Evolutionary conservation across 23 red algal genomes (phyloP), one percentile per base, ranked within the genome.

Genomic region (Agarophyton chilense): DNA sequence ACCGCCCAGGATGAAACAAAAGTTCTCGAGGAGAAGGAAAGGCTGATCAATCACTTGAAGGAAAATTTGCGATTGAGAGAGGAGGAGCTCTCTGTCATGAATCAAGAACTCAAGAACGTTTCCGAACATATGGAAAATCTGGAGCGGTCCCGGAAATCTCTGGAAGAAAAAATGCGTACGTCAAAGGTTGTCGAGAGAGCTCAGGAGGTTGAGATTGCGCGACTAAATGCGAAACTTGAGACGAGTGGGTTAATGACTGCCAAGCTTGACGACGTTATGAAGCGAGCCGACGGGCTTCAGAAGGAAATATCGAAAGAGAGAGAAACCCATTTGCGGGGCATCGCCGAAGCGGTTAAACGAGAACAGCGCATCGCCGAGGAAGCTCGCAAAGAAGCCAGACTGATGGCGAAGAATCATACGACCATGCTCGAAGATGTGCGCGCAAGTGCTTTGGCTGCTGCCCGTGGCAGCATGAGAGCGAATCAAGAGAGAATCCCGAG

Each of bases 181-280:
- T 49, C 49, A 4, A 72, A 62, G 39, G 85, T 89, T 40, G 71
- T 89, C 24, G 67, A 67, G 40, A 77, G 54, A 57, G 85, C 85
- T n/a, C 85, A 89, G 41, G 85, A 89, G 68, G 72, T 89, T 41
- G 85, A 89, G 26, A 63, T 89, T 28, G 85, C 85, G 16, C 50
- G 73, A 51, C 40, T 89, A 44, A 77, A 65, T 29, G 85, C 85
- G 10, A 89, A 89, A 57, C 52, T 89, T 12, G 85, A 89, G 39
- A 53, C 85, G 10, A 77, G 29, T 33, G 85, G 65, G 71, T 34
- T 45, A 19, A 35, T 89, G 85, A 51, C 52, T 10, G 60, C 36
- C 9, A 66, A 65, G 40, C 85, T 89, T 18, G 32, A 77, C 10
- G 70, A 66, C 50, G 72, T 77, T 1, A 52, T 78, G 47, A 77